A percentile compares a stretch with the other conserved stretches of the same genome.
phyloP scores from a whole-genome alignment of 129 eudicot species.

The Dittrichia graveolens region DNA sequence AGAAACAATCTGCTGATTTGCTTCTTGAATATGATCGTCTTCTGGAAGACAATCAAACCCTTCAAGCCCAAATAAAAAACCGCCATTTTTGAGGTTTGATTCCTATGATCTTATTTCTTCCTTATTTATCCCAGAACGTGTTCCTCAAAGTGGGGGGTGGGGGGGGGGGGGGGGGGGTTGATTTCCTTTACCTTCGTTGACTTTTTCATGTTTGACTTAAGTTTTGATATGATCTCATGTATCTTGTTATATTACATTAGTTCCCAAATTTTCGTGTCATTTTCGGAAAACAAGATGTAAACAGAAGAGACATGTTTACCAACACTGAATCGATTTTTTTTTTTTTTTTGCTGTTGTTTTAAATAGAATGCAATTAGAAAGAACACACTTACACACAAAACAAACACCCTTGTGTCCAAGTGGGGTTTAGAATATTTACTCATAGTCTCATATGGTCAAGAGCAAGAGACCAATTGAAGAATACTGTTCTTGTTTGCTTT shows the following conservation, averaged over 20 bases:
- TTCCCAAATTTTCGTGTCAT: slow-evolving; percentile 25
- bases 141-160: neutral
- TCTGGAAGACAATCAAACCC: slow-evolving; percentile 85
- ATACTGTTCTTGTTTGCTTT: neutral
- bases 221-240: slow-evolving; percentile 27
- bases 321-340: slow-evolving; percentile 22
- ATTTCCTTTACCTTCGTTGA: slow-evolving; percentile 19
- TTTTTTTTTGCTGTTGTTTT: slow-evolving; percentile 10
- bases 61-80: slow-evolving; percentile 59
- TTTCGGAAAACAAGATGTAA: slow-evolving; percentile 25
- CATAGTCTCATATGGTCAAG: neutral
- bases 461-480: neutral
- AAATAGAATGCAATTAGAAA: slow-evolving; percentile 7
- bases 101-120: neutral
- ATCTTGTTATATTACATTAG: neutral
- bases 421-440: too few species aligned
- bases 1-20: slow-evolving; percentile 93
- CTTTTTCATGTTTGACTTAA: slow-evolving; percentile 28
- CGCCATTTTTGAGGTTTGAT: slow-evolving; percentile 35
- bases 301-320: neutral
- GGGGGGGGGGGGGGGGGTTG: slow-evolving; percentile 11
- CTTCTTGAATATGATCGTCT: slow-evolving; percentile 92
- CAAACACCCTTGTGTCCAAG: neutral
- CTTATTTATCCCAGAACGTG: slow-evolving; percentile 13
- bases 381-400: neutral